These are phyloP conservation scores for Phytophthora foliorum DNA, from an alignment of 352 stramenopile species.

Conservation along the genomic window DNA sequence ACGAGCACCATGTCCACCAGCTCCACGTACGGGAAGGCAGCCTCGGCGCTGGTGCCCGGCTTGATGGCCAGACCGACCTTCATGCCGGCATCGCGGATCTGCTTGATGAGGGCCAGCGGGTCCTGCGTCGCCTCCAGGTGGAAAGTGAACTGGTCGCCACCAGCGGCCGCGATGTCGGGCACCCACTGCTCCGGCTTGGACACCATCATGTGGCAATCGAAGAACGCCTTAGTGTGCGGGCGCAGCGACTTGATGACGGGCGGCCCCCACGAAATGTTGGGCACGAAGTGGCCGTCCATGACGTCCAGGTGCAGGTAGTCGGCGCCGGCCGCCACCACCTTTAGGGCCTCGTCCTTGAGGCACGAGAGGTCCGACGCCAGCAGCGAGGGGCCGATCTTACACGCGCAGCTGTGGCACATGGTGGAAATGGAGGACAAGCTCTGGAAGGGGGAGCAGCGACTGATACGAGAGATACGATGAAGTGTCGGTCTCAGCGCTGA, in stretches of 20 bases:
- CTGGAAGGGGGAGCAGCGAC: constrained; percentile 4
- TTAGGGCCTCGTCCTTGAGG: constrained; percentile 92
- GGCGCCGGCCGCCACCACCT: constrained; percentile 91
- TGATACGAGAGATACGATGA: constrained; percentile 10
- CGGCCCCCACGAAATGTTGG: constrained; percentile 97
- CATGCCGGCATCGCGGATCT: constrained; percentile 93
- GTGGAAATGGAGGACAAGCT: constrained; percentile 6
- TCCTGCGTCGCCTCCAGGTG: constrained; percentile 92
- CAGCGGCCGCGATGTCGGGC: constrained; percentile 94
- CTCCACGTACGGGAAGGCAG: constrained; percentile 85
- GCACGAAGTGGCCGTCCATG: constrained; percentile 99
- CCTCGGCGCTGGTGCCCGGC: constrained; percentile 93
- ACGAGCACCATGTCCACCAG: constrained; percentile 97
- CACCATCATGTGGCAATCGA: constrained; percentile 99
- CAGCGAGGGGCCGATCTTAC: constrained; percentile 95
- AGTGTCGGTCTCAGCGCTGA: constrained; percentile 11
- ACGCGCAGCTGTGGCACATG: constrained; percentile 87
- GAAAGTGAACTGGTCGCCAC: constrained; percentile 97
- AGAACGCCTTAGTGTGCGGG: constrained; percentile 90
- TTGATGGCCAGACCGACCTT: constrained; percentile 97
- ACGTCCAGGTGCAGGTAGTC: constrained; percentile 98
- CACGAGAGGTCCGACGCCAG: constrained; percentile 95
- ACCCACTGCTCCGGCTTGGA: constrained; percentile 97
- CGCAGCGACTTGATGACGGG: constrained; percentile 96
- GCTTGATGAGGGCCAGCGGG: constrained; percentile 81